phyloP scores from a whole-genome alignment of 331 rosid genomes.

The Pyracantha coccinea region DNA sequence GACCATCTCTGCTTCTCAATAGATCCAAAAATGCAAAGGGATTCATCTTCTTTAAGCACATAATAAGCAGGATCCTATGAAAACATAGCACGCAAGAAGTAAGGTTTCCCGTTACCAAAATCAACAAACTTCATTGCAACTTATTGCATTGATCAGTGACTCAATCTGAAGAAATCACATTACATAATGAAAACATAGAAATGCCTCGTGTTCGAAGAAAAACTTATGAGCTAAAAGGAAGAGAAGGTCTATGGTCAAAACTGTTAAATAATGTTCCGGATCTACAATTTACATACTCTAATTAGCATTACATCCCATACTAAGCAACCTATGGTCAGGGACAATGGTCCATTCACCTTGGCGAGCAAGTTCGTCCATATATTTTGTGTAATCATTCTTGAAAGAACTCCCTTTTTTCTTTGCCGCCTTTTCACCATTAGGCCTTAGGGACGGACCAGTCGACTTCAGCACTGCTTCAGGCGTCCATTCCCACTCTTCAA shows the following conservation, averaged over 20 bases:
- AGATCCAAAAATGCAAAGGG: slow-evolving; percentile 92
- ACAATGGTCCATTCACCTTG: too few relatives aligned
- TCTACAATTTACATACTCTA: neutral
- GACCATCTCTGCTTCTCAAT: slow-evolving; percentile 98
- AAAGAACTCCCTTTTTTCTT: too few relatives aligned
- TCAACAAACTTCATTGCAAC: neutral
- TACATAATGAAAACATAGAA: neutral
- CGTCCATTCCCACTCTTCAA: too few relatives aligned
- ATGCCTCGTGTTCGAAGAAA: neutral
- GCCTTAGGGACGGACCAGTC: too few relatives aligned
- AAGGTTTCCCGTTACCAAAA: neutral
- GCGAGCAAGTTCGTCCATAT: too few relatives aligned
- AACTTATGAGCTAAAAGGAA: neutral
- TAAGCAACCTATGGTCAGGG: too few relatives aligned
- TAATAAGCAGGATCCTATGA: slow-evolving; percentile 76
- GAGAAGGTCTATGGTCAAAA: neutral
- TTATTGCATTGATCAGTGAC: neutral
- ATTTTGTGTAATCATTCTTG: too few relatives aligned
- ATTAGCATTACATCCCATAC: neutral
- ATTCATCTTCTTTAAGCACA: slow-evolving; percentile 66
- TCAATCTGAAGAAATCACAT: neutral
- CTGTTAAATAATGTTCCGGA: neutral
- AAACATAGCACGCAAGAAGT: slow-evolving; percentile 7
- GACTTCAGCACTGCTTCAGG: too few relatives aligned
- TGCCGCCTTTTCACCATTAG: too few relatives aligned